Conservation (phyloP, 1,139 yeast genomes). For the Saccharomyces hybrid region DNA sequence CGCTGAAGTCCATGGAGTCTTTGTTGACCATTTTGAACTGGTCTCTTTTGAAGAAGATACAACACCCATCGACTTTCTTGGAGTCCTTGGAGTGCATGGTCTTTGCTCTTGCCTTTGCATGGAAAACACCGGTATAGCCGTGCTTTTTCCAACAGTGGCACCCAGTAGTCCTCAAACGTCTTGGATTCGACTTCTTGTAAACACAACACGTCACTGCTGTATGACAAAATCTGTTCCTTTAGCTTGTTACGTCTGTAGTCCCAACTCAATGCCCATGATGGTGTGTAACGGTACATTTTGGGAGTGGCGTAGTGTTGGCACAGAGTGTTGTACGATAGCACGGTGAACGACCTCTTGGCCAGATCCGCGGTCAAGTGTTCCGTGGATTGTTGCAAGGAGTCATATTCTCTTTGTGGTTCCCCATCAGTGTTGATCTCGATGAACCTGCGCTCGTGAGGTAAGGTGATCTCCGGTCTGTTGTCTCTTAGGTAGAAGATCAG, state of each 20-base stretch:
- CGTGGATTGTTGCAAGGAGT: conserved; percentile 31
- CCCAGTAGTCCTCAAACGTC: conserved; percentile 81
- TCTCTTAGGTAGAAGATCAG: conserved; percentile 76
- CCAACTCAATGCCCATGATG: conserved; percentile 96
- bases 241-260: conserved; percentile 75
- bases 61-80: conserved; percentile 95
- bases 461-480: conserved; percentile 57
- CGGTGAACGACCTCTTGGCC: conserved; percentile 48
- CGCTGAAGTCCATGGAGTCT: conserved; percentile 75
- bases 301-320: conserved; percentile 95
- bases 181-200: conserved; percentile 92
- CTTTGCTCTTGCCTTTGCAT: conserved; percentile 84
- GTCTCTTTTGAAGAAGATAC: conserved; percentile 67
- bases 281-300: conserved; percentile 86
- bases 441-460: conserved; percentile 78
- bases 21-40: conserved; percentile 67
- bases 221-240: conserved; percentile 59
- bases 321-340: conserved; percentile 81
- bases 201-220: conserved; percentile 72
- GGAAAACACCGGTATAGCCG: conserved; percentile 78
- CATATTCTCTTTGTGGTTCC: conserved; percentile 42
- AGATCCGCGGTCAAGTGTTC: conserved; percentile 27
- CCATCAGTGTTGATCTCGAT: conserved; percentile 70
- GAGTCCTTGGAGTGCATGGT: conserved; percentile 81
- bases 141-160: conserved; percentile 59